Percentiles rank a stretch among this genome's conserved stretches.
phyloP scores from a whole-genome alignment of 257 asterid species.

The Rubia yunnanensis region DNA sequence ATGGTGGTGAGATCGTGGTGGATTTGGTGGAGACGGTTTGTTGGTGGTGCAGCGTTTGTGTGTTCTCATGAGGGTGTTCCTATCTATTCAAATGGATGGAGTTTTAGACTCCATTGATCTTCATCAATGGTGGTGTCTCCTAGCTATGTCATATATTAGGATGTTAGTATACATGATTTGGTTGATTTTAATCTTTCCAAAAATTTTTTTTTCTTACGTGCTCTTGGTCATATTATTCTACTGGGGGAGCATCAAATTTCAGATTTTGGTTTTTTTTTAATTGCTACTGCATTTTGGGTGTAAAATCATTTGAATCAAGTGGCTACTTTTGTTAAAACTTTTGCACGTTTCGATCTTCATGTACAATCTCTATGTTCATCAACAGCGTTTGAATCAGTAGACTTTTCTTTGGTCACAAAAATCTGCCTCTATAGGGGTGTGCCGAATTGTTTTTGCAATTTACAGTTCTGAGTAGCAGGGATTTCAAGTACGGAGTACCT shows the following conservation, averaged over 20 bases:
- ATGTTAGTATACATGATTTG: no score
- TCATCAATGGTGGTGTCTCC: no score
- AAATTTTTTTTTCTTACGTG: no score
- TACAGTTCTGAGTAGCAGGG: not conserved
- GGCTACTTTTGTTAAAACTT: not conserved
- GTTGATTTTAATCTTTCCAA: no score
- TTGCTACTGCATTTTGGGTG: not conserved
- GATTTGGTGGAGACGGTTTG: no score
- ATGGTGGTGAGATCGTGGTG: no score
- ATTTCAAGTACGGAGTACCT: no score
- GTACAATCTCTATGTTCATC: not conserved
- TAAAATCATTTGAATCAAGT: not conserved
- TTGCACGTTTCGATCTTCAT: not conserved
- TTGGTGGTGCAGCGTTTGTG: no score
- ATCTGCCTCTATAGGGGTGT: not conserved
- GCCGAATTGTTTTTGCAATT: not conserved
- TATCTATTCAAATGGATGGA: no score
- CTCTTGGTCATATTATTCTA: not conserved
- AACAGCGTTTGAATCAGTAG: not conserved
- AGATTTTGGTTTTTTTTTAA: not conserved
- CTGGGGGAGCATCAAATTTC: not conserved
- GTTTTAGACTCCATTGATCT: no score
- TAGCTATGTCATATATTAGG: no score
- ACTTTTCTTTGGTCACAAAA: not conserved
- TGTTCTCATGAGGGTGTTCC: no score